These are phyloP conservation scores for Striga asiatica DNA, from an alignment of 257 asterid genomes.

Conservation along the genomic window DNA sequence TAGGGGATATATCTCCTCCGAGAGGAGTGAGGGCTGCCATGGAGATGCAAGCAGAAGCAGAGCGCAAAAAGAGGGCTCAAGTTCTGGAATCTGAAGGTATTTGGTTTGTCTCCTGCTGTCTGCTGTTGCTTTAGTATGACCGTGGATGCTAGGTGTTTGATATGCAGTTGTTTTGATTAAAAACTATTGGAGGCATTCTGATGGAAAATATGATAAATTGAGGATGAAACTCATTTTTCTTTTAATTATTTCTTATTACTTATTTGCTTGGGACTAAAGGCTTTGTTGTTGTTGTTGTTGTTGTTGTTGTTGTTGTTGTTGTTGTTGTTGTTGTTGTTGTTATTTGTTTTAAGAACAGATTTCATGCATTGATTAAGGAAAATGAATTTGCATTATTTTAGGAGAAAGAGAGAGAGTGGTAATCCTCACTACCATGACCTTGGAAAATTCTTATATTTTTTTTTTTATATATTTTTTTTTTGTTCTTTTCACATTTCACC, in stretches of 20 bases:
- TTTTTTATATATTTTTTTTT: no score
- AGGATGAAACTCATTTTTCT: background rate
- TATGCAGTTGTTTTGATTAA: no score
- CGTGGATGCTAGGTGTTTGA: conserved; percentile 1
- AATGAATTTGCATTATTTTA: background rate
- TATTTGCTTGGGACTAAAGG: no score
- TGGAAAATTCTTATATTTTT: background rate
- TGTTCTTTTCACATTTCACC: background rate
- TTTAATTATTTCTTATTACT: no score
- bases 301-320: no score
- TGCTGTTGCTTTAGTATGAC: background rate
- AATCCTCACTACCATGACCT: background rate
- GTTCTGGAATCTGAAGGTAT: conserved; percentile 87
- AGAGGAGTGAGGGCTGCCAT: conserved; percentile 79
- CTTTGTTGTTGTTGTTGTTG: no score
- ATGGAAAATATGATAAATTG: background rate
- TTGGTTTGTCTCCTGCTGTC: conserved; percentile 1
- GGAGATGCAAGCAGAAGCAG: conserved; percentile 99
- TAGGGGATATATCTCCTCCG: conserved; percentile 94
- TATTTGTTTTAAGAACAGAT: background rate
- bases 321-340: no score
- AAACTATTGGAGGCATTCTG: background rate
- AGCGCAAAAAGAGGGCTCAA: conserved; percentile 89
- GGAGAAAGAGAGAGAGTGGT: no score
- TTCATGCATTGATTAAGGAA: background rate